Conservation (phyloP, 805 yeast species). For the Kazachstania kunashirensis region DNA sequence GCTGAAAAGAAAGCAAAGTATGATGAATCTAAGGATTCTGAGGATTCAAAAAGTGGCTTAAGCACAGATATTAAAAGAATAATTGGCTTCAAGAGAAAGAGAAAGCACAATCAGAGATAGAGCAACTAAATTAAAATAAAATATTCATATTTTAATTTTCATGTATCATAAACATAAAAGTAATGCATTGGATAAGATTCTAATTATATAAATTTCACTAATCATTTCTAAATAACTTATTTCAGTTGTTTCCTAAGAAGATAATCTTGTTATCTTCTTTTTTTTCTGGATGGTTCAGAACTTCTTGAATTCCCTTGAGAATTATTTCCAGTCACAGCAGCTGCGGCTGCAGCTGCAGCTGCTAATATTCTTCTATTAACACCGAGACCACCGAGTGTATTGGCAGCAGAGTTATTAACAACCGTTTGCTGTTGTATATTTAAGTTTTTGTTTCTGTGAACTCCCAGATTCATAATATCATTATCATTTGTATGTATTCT, state of each 20-base stretch:
- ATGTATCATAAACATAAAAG: constrained; percentile 1
- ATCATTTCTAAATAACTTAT: too few species aligned
- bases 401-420: constrained; percentile 16
- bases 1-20: constrained; percentile 17
- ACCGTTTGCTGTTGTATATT: constrained; percentile 16
- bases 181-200: constrained; percentile 1
- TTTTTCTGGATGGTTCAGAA: constrained; percentile 24
- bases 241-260: too few species aligned
- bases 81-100: constrained; percentile 59
- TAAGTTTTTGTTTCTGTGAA: constrained; percentile 14
- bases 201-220: not conserved
- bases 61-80: constrained; percentile 50
- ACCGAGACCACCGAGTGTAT: constrained; percentile 27
- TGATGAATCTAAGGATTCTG: constrained; percentile 11
- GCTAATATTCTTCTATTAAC: constrained; percentile 30
- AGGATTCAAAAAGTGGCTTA: constrained; percentile 28
- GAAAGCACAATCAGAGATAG: constrained; percentile 41
- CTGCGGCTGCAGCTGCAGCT: constrained; percentile 33
- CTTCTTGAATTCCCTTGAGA: constrained; percentile 12
- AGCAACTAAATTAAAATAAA: not conserved
- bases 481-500: constrained; percentile 81
- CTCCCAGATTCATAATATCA: constrained; percentile 44
- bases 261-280: constrained; percentile 23
- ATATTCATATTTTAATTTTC: not conserved
- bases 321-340: constrained; percentile 27